These are phyloP conservation scores for Backusella psychrophila DNA, from an alignment of 192 early-diverging fungal genomes.

Conservation along the genomic window DNA sequence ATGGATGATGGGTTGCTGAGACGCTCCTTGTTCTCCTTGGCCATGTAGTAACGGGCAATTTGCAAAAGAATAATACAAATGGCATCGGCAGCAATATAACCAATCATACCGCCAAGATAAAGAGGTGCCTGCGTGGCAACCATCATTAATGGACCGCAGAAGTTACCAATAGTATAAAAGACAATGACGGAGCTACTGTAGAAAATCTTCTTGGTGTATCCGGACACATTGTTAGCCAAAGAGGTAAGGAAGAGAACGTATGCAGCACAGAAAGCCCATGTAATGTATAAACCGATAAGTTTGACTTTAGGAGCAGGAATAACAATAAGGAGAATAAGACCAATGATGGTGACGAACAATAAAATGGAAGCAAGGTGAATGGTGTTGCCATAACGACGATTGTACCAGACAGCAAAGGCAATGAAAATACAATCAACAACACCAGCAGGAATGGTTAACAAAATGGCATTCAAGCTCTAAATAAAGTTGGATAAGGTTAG, in stretches of 20 bases:
- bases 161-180: slow-evolving; percentile 30
- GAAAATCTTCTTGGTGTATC: slow-evolving; percentile 34
- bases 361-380: slow-evolving; percentile 10
- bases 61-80: slow-evolving; percentile 9
- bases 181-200: slow-evolving; percentile 11
- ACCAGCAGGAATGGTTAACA: slow-evolving; percentile 21
- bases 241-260: slow-evolving; percentile 23
- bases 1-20: neutral
- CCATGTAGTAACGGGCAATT: slow-evolving; percentile 14
- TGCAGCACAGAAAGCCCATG: slow-evolving; percentile 14
- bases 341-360: slow-evolving; percentile 12
- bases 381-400: slow-evolving; percentile 23
- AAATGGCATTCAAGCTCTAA: slow-evolving; percentile 26
- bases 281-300: slow-evolving; percentile 26
- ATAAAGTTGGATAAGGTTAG: neutral
- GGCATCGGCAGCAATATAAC: slow-evolving; percentile 17
- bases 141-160: slow-evolving; percentile 27
- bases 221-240: slow-evolving; percentile 24
- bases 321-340: slow-evolving; percentile 25
- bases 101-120: slow-evolving; percentile 29
- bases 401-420: slow-evolving; percentile 11
- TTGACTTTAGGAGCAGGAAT: slow-evolving; percentile 17
- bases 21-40: slow-evolving; percentile 5
- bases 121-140: slow-evolving; percentile 16
- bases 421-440: slow-evolving; percentile 21